A percentile compares a stretch with the other conserved stretches of the same genome.
These are phyloP conservation scores for Rhodotorula taiwanensis DNA, from an alignment of 768 basidiomycete genomes.

Conservation along the genomic window DNA sequence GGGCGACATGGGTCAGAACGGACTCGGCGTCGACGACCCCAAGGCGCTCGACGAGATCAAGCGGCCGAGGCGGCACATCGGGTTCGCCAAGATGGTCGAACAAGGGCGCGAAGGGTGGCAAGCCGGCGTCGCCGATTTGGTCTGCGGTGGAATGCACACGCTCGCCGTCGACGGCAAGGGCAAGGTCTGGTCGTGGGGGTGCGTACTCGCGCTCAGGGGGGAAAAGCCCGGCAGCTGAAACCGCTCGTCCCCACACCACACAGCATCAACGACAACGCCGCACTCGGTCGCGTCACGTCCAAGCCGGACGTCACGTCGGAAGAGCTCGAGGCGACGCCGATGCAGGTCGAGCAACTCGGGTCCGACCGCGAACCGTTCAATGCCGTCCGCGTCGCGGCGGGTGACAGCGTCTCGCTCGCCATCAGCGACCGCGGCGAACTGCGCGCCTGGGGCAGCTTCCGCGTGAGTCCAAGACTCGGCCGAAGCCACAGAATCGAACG, in stretches of 20 bases:
- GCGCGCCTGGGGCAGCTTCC: conserved; percentile 81
- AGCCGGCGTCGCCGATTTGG: conserved; percentile 68
- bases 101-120: conserved; percentile 60
- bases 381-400: conserved; percentile 71
- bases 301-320: conserved; percentile 43
- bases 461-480: conserved; percentile 56
- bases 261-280: conserved; percentile 49
- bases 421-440: conserved; percentile 71
- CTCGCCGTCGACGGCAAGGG: conserved; percentile 84
- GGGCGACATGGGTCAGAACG: conserved; percentile 92
- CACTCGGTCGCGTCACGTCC: conserved; percentile 45
- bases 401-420: conserved; percentile 82
- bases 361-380: conserved; percentile 60
- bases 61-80: conserved; percentile 66
- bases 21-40: conserved; percentile 62
- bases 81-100: conserved; percentile 68
- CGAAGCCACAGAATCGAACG: too few relatives aligned
- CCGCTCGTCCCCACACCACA: background rate
- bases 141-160: conserved; percentile 81
- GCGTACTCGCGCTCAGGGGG: background rate
- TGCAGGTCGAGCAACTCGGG: conserved; percentile 41
- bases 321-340: conserved; percentile 45
- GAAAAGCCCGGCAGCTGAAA: too few relatives aligned
- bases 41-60: conserved; percentile 58
- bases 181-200: conserved; percentile 52